Percentiles rank a stretch among this genome's conserved stretches.
Conservation (phyloP, 768 basidiomycete genomes). For the Boletus eberwhitei region DNA sequence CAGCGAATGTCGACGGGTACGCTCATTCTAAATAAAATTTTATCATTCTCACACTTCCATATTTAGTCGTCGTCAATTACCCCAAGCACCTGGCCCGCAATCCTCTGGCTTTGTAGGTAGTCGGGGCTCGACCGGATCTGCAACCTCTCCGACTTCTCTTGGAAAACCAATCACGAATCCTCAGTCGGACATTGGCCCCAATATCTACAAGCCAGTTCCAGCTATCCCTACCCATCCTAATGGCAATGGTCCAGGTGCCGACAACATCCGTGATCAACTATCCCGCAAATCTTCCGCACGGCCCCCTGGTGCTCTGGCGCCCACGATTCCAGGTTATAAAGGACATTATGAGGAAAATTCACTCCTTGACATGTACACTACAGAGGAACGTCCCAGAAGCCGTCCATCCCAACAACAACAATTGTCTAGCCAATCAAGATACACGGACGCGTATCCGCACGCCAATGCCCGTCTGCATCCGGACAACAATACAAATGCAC, state of each 20-base stretch:
- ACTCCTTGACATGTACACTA: slow-evolving; percentile 22
- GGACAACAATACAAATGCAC: slow-evolving; percentile 7
- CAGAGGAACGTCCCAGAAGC: slow-evolving; percentile 14
- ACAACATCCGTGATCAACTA: slow-evolving; percentile 22
- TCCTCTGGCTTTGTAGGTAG: slow-evolving; percentile 5
- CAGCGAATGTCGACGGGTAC: slow-evolving; percentile 26
- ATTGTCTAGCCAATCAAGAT: slow-evolving; percentile 17
- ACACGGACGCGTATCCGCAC: slow-evolving; percentile 16
- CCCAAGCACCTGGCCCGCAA: slow-evolving; percentile 23
- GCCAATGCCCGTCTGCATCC: slow-evolving; percentile 10
- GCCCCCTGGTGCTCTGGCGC: slow-evolving; percentile 29
- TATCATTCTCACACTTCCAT: neutral
- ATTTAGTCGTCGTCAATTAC: slow-evolving; percentile 30
- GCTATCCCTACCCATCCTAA: slow-evolving; percentile 21
- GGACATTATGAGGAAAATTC: slow-evolving; percentile 22
- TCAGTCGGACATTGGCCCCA: slow-evolving; percentile 19
- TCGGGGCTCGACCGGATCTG: slow-evolving; percentile 25
- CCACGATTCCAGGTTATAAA: slow-evolving; percentile 25
- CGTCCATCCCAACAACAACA: slow-evolving; percentile 24
- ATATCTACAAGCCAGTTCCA: slow-evolving; percentile 32
- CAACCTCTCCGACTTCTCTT: slow-evolving; percentile 14
- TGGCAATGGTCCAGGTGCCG: slow-evolving; percentile 5
- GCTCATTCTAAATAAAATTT: neutral
- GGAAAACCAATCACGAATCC: slow-evolving; percentile 11
- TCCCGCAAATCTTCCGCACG: slow-evolving; percentile 23